These are phyloP conservation scores for Kodamaea kaohsiungensis DNA, from an alignment of 805 yeast species.

Conservation along the genomic window DNA sequence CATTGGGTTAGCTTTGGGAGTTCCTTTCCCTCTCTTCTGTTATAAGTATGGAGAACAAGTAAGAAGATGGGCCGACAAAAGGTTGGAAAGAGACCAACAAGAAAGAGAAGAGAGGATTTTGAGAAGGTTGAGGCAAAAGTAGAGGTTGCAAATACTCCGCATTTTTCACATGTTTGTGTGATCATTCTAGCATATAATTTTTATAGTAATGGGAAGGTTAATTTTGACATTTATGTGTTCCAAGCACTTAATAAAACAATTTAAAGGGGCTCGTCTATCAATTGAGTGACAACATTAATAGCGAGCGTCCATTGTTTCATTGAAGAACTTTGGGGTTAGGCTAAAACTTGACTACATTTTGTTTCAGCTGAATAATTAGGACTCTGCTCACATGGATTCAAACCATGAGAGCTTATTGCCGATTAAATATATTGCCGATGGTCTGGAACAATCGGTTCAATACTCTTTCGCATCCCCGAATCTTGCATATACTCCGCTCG, in stretches of 20 bases:
- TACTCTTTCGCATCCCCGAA: background rate
- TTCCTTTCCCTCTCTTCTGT: constrained; percentile 68
- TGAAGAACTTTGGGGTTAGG: no score
- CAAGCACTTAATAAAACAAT: background rate
- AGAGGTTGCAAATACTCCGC: background rate
- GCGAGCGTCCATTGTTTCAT: no score
- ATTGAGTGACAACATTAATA: no score
- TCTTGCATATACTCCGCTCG: background rate
- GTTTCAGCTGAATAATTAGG: no score
- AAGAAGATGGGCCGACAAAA: constrained; percentile 57
- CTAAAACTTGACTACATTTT: no score
- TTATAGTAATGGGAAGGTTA: background rate
- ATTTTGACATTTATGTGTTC: background rate
- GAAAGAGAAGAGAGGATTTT: constrained; percentile 44
- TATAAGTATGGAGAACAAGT: constrained; percentile 56
- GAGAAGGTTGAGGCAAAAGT: constrained; percentile 25
- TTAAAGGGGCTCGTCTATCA: no score
- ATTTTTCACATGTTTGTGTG: background rate
- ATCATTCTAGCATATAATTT: background rate
- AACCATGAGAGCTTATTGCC: background rate
- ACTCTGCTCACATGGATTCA: no score
- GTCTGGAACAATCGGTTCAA: background rate
- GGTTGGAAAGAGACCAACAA: constrained; percentile 49
- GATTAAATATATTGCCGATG: background rate
- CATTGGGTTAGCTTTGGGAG: constrained; percentile 55